These are phyloP conservation scores for Eutrema salsugineum DNA, from an alignment of 441 rosid genomes.

Conservation along the genomic window DNA sequence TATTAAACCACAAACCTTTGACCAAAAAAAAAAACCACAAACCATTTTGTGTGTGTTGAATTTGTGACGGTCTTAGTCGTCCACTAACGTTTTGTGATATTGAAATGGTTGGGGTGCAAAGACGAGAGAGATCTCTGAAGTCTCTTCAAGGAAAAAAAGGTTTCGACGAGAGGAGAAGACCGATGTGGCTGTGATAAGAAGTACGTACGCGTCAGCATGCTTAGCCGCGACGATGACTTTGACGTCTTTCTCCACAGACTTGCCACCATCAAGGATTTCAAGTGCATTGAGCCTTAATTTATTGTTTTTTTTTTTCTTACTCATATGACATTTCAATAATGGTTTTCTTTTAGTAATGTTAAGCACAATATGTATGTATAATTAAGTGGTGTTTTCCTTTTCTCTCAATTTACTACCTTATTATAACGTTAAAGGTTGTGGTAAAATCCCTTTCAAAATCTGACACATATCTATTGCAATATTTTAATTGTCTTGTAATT, in stretches of 20 bases:
- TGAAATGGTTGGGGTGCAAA: conserved; percentile 58
- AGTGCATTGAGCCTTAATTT: conserved; percentile 16
- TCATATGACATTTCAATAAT: too few relatives aligned
- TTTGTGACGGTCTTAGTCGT: neutral
- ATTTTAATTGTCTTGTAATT: too few relatives aligned
- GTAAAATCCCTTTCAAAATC: too few relatives aligned
- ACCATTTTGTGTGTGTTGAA: neutral
- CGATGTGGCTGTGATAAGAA: conserved; percentile 45
- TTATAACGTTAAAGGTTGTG: too few relatives aligned
- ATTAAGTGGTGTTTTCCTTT: too few relatives aligned
- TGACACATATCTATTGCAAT: too few relatives aligned
- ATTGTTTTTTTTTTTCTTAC: too few relatives aligned
- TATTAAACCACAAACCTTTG: neutral
- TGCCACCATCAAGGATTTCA: conserved; percentile 31
- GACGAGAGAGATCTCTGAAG: conserved; percentile 44
- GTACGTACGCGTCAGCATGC: conserved; percentile 58
- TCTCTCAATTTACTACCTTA: too few relatives aligned
- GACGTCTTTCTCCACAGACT: conserved; percentile 53
- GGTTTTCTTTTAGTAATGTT: too few relatives aligned
- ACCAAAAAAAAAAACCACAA: too few relatives aligned
- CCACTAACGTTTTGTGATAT: neutral
- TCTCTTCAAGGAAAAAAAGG: conserved; percentile 39
- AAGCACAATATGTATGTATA: too few relatives aligned
- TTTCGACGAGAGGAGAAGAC: conserved; percentile 55
- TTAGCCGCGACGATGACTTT: conserved; percentile 47